Base-by-base conservation (phyloP, 257 asterid species). In the Penstemon newberryi region DNA sequence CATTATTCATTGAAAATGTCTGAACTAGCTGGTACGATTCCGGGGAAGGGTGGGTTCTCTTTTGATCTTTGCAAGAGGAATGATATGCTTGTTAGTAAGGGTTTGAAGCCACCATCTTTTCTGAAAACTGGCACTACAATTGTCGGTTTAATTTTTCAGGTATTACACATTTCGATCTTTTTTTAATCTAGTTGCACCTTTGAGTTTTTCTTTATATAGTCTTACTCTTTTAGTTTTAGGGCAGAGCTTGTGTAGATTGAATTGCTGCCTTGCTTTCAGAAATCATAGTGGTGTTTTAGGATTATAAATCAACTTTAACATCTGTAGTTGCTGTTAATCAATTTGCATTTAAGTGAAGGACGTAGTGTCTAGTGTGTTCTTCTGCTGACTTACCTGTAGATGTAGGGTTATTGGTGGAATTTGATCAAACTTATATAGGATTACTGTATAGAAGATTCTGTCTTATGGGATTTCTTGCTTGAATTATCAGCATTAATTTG, bases 41-140 rank as follows among this genome's bases (percentile, higher is more conserved):
- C 77, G 46, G 54, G 75, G 1, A 81, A 60, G 77, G 97, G 96
- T 45, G 97, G 96, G 7, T 88, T 92, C 25, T 86, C 87, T 42
- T 90, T 88, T 81, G 95, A 92, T 82, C 78, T 88, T 56, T 92
- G 97, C 84, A 81, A 63, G 71, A 88, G 98, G 84, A 92, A 92
- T 71, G 88, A 73, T 33, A 92, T 92, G 97, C 95, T 92, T 44
- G 77, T 42, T 63, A 79, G 82, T 42, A 89, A 89, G 79, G 97
- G 98, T 77, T 80, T 86, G 66, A 80, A 82, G 63, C 53, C 65
- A 54, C 84, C 95, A 9, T 75, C 87, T 8, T 92, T 77, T 72
- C 95, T 92, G 62, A 92, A 92, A 83, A 92, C 98, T 56, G 98
- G 98, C 53, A 92, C 98, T 49, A 92, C 97, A 42, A 92, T 92